A percentile compares a stretch with the other conserved stretches of the same genome.
These are phyloP conservation scores for Goffeauzyma gilvescens DNA, from an alignment of 768 basidiomycete genomes.

Conservation along the genomic window DNA sequence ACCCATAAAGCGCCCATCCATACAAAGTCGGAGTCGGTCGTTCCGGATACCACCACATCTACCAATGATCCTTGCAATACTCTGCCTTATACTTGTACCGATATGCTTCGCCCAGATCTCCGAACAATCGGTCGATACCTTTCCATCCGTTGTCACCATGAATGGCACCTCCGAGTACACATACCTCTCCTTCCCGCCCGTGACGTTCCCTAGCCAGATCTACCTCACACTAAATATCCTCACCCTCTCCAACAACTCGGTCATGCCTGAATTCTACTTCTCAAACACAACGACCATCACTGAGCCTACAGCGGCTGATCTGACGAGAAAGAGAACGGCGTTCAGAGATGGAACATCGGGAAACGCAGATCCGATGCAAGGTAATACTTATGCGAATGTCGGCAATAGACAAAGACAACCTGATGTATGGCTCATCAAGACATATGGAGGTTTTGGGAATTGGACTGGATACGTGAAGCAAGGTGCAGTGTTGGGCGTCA, in stretches of 20 bases:
- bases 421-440: slow-evolving; percentile 14
- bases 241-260: slow-evolving; percentile 24
- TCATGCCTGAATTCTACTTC: slow-evolving; percentile 24
- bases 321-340: slow-evolving; percentile 1
- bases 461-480: slow-evolving; percentile 16
- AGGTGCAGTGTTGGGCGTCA: slow-evolving; percentile 7
- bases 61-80: too few relatives aligned
- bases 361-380: neutral
- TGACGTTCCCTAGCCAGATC: slow-evolving; percentile 12
- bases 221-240: slow-evolving; percentile 26
- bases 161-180: neutral
- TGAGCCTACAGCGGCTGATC: neutral
- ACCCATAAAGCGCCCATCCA: too few relatives aligned
- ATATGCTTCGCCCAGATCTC: too few relatives aligned
- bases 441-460: slow-evolving; percentile 27
- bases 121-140: neutral
- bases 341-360: neutral
- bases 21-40: too few relatives aligned
- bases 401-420: too few relatives aligned
- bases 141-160: slow-evolving; percentile 10
- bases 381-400: neutral
- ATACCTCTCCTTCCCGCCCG: neutral
- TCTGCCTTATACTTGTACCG: too few relatives aligned
- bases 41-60: too few relatives aligned
- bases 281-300: slow-evolving; percentile 22